Percentiles rank a stretch among this genome's conserved stretches.
These are phyloP conservation scores for Nymphaea thermarum DNA, from an alignment of 164 flowering plant genomes.

Conservation along the genomic window DNA sequence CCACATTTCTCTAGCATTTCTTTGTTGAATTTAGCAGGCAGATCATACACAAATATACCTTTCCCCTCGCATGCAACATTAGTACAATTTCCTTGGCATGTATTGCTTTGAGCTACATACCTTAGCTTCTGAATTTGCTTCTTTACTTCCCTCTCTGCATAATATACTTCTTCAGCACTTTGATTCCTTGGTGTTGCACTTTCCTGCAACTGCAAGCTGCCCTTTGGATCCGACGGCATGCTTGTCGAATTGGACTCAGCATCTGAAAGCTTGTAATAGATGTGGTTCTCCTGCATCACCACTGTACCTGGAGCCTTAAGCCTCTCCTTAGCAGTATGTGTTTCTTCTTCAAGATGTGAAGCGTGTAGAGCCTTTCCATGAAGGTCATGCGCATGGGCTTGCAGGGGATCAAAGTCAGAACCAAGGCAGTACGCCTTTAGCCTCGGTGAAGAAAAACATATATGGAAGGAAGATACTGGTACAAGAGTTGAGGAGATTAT, in stretches of 20 bases:
- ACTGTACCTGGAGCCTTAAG: too few species aligned
- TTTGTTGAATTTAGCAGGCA: conserved; percentile 66
- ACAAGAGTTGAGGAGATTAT: conserved; percentile 55
- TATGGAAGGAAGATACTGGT: conserved; percentile 51
- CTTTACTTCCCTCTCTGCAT: neutral
- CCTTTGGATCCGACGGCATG: neutral
- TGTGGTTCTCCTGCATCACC: too few species aligned
- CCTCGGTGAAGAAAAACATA: conserved; percentile 59
- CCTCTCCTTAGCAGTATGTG: too few species aligned
- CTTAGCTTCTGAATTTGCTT: neutral
- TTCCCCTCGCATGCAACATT: conserved; percentile 26
- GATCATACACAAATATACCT: conserved; percentile 58
- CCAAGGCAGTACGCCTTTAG: conserved; percentile 68
- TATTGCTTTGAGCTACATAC: neutral
- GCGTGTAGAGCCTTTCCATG: neutral
- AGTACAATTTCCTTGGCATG: neutral
- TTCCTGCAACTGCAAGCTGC: neutral
- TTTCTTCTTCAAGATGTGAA: neutral
- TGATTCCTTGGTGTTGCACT: neutral
- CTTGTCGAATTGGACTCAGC: too few species aligned
- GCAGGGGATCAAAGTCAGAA: conserved; percentile 21
- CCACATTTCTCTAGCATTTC: conserved; percentile 43
- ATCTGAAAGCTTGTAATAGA: too few species aligned
- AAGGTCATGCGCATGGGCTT: neutral
- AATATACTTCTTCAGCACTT: neutral